Evolutionary conservation across 169 alveolate genomes (phyloP), one percentile per base, ranked within the genome.

Genomic region (Plasmodium inui): DNA sequence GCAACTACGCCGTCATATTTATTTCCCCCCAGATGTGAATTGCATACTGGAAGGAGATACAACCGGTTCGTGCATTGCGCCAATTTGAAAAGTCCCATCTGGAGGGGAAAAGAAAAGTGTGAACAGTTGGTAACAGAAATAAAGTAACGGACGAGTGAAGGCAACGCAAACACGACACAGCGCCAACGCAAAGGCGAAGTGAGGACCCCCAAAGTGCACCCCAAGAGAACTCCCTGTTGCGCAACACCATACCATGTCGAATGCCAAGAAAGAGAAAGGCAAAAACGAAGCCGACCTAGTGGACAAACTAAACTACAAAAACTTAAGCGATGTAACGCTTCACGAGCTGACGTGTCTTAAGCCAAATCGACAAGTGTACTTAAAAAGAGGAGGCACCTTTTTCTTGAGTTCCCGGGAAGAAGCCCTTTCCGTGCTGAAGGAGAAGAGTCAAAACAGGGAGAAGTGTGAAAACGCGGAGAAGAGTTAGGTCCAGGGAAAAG

Each of bases 351-450:
- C 53, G 55, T 74, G 85, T 50, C 57, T 85, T 74, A 85, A 85
- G 50, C 28, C 57, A 41, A 85, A 85, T 39, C 41, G 93, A 74
- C 84, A 34, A 50, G 84, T 85, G 26, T 85, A 85, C 79, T 17
- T 85, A 53, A 85, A 85, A 85, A 85, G 57, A 32, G 93, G 93
- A 39, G 70, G 82, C 22, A 85, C 80, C 74, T 85, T 74, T 44
- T 85, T 85, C 72, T 17, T 85, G 79, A 85, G 93, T 50, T 44
- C 93, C 30, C 32, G 67, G 50, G 93, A 85, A 55, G 93, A 85
- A 32, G 93, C 93, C 37, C 67, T 85, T 50, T 30, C 41, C 17
- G 92, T 71, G 41, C 22, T 83, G 82, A 85, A 85, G 79, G 79
- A 32, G 39, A 72, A 22, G 76, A 84, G 57, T 80, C 67, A 53